Evolutionary conservation across 2,329 filamentous ascomycete genomes (phyloP), one percentile per base, ranked within the genome.

Genomic region (Trichoderma harzianum): DNA sequence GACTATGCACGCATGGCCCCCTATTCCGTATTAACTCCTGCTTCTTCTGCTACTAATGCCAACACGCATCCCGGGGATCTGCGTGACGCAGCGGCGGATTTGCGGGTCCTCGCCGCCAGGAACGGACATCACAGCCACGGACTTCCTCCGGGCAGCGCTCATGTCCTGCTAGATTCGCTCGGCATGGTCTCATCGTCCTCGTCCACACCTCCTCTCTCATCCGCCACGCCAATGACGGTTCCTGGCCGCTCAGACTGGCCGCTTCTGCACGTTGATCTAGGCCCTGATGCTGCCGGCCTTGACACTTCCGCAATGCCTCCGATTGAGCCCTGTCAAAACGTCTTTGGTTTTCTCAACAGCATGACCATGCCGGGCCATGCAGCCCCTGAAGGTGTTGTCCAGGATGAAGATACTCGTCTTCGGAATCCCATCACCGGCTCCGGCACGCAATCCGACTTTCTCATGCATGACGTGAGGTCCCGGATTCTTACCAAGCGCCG

Each of bases 401-500:
- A n/a, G 21, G 61, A 57, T 32, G 21, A 53, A 10, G 57, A 69
- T 2, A n/a, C 10, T 51, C 67, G 30, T 5, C 57, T 62, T 10
- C 67, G 57, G 14, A 53, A 16, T n/a, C n/a, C 36, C 26, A 12
- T 51, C 57, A 62, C 39, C 39, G 57, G 36, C 30, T 36, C 57
- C 11, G 67, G 67, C 57, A 53, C 57, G 4, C 67, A 69, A 4
- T 62, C 67, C 21, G 43, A 34, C 12, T 43, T 24, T 32, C 26
- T 53, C 58, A 30, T 36, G 6, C 57, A 63, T 24, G 67, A 66
- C 69, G 65, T 51, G 26, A n/a, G 34, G 11, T 70, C 62, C 7
- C 60, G 32, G 16, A 60, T 69, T 26, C 68, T 75, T 14, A 26
- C 64, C 30, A 73, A 68, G 51, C 73, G 70, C 24, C 68, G 67